phyloP scores from a whole-genome alignment of 345 rosid genomes.

The Adansonia digitata region DNA sequence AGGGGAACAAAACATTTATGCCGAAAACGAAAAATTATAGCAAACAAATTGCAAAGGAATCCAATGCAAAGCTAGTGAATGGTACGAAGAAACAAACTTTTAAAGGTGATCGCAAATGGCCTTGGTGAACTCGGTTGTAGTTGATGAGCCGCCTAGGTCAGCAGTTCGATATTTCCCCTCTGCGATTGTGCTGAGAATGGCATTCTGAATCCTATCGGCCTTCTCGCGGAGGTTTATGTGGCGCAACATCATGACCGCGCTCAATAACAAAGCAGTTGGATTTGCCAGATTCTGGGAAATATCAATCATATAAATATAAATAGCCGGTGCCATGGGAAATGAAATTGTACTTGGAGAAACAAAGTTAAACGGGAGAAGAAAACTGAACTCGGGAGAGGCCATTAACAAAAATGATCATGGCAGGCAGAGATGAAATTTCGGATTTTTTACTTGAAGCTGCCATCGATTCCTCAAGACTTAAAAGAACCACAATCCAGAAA shows the following conservation, averaged over 20 bases:
- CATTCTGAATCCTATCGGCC: neutral
- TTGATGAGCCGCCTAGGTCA: neutral
- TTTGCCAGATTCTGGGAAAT: neutral
- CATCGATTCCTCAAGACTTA: neutral
- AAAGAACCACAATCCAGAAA: neutral
- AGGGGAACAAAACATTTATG: too few species aligned
- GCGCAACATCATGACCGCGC: neutral
- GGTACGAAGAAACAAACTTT: neutral
- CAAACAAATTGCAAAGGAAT: too few species aligned
- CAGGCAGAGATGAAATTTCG: neutral
- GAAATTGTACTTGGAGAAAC: neutral
- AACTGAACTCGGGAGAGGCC: too few species aligned
- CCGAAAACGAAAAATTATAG: too few species aligned
- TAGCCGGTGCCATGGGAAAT: neutral
- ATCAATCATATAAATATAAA: neutral
- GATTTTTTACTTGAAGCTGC: too few species aligned
- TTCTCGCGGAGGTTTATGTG: neutral
- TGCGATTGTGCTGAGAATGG: neutral
- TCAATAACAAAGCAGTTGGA: neutral
- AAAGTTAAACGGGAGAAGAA: too few species aligned
- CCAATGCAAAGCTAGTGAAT: neutral
- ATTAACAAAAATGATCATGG: too few species aligned
- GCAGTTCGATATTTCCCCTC: neutral
- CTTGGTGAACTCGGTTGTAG: neutral
- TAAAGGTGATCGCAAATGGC: neutral